A percentile compares a stretch with the other conserved stretches of the same genome.
Conservation (phyloP, 208 protist species). For the Acanthamoeba lenticulata region DNA sequence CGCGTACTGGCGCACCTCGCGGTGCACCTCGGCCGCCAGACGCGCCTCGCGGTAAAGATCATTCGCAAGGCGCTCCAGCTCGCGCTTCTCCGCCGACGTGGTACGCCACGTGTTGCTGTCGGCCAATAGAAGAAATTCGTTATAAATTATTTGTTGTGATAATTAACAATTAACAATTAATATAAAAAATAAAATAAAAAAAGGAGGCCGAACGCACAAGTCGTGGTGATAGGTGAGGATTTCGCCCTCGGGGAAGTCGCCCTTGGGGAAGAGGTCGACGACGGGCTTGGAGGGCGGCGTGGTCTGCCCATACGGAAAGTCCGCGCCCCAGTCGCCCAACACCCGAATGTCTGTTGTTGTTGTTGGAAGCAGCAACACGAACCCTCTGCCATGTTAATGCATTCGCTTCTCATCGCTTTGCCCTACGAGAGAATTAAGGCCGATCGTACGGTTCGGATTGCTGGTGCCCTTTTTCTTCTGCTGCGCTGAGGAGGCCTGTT, state of each 20-base stretch:
- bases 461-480: constrained; percentile 64
- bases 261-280: constrained; percentile 87
- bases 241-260: constrained; percentile 90
- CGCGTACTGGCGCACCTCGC: constrained; percentile 72
- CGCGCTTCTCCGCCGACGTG: constrained; percentile 93
- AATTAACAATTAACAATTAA: background rate
- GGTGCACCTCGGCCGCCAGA: constrained; percentile 84
- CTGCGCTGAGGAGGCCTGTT: background rate
- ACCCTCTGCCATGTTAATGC: background rate
- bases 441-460: constrained; percentile 1
- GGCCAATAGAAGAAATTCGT: background rate
- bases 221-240: constrained; percentile 91
- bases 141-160: background rate
- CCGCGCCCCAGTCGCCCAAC: background rate
- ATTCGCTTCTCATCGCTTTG: background rate
- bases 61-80: constrained; percentile 88
- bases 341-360: constrained; percentile 21
- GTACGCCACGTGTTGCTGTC: constrained; percentile 91
- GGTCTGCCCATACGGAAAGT: constrained; percentile 78
- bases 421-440: background rate
- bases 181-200: background rate
- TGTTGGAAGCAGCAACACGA: background rate
- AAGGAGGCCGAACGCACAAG: constrained; percentile 45
- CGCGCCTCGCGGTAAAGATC: constrained; percentile 89
- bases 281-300: constrained; percentile 93